These are phyloP conservation scores for Curvularia sp. DNA, from an alignment of 2,329 filamentous ascomycete genomes.

Conservation along the genomic window DNA sequence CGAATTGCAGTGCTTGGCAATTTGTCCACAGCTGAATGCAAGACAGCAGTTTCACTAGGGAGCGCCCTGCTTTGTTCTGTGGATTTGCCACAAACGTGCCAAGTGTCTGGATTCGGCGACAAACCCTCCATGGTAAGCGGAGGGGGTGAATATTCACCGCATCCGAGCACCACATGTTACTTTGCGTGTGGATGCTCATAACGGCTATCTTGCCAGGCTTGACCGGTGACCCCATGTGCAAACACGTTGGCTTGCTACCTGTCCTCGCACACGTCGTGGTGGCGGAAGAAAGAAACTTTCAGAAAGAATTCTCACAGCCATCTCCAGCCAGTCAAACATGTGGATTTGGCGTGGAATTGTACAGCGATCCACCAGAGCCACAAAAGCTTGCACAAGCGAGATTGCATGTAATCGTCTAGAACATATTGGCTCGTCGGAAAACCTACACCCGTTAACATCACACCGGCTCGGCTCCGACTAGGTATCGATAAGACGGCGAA, in stretches of 20 bases:
- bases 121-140: background rate
- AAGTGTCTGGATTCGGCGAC: background rate
- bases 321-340: background rate
- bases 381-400: constrained; percentile 15
- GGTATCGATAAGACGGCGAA: constrained; percentile 21
- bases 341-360: background rate
- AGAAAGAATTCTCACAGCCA: constrained; percentile 2
- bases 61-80: background rate
- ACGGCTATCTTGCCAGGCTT: constrained; percentile 5
- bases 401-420: constrained; percentile 17
- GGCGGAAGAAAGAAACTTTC: background rate
- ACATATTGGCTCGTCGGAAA: constrained; percentile 2
- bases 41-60: background rate
- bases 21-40: background rate
- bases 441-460: constrained; percentile 16
- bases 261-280: background rate
- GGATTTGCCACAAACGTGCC: background rate
- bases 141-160: background rate
- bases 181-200: background rate
- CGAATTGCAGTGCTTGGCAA: constrained; percentile 3
- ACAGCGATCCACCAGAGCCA: constrained; percentile 4
- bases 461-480: constrained; percentile 8
- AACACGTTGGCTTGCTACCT: background rate
- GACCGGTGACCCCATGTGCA: constrained; percentile 10
- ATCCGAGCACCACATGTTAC: constrained; percentile 4